Evolutionary conservation across 2,329 filamentous ascomycete genomes (phyloP).

Genomic region (Claviceps maximensis): DNA sequence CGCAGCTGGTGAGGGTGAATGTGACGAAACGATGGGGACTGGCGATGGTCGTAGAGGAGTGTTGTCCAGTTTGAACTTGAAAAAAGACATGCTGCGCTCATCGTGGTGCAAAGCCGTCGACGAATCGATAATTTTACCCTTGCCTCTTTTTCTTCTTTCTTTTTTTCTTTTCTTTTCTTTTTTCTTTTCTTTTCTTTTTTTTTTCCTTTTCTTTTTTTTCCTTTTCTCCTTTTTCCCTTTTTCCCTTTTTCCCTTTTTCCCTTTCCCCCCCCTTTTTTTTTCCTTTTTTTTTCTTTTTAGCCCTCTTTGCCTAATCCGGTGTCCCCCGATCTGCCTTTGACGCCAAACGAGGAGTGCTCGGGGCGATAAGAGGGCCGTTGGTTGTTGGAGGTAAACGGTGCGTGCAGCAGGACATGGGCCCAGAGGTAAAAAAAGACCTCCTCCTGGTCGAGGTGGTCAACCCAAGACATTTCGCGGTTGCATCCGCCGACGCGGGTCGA

Average conservation of each 20-base stretch:
- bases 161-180: neutral
- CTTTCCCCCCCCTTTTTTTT: neutral
- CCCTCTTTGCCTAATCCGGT: neutral
- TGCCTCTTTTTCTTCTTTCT: neutral
- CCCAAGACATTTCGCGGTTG: neutral
- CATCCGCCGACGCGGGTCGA: neutral
- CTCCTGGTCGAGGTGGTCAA: neutral
- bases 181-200: neutral
- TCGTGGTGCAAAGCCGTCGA: neutral
- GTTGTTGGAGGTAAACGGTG: neutral
- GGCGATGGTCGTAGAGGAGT: neutral
- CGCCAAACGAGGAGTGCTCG: neutral
- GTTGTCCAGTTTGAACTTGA: slow-evolving; percentile 6
- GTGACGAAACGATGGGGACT: slow-evolving; percentile 1
- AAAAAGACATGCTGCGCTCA: slow-evolving; percentile 6
- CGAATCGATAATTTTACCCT: neutral
- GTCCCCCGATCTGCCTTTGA: neutral
- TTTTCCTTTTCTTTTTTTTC: no score
- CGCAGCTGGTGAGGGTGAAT: neutral
- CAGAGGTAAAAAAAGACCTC: neutral
- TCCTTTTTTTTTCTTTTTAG: neutral
- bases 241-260: no score
- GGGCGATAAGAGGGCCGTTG: neutral
- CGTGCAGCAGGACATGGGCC: neutral
- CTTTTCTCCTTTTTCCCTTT: neutral